Evolutionary conservation across 2,329 filamentous ascomycete species (phyloP).

Genomic region (Hypocreales sp.): DNA sequence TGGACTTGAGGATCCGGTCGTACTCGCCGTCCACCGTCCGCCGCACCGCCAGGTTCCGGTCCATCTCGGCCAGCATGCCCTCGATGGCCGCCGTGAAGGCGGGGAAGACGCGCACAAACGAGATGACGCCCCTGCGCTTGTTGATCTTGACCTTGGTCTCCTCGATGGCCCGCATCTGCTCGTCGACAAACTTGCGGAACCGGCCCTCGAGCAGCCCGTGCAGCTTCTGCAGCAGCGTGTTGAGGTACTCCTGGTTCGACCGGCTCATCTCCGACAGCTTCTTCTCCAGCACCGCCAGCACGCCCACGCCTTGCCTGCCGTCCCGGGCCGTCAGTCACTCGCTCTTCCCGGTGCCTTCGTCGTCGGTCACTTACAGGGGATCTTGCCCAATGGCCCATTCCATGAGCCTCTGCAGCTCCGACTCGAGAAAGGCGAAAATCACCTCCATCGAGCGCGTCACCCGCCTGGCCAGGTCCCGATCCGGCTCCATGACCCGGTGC

Average conservation of each 20-base stretch:
- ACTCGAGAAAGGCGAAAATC: constrained; percentile 68
- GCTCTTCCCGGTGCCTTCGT: too few relatives aligned
- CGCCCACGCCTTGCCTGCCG: constrained; percentile 69
- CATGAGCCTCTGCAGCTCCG: constrained; percentile 62
- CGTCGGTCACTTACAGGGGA: constrained; percentile 62
- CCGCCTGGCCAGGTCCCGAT: constrained; percentile 69
- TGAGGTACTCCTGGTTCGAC: constrained; percentile 84
- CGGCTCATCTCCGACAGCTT: constrained; percentile 69
- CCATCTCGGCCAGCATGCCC: constrained; percentile 55
- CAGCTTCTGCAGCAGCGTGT: constrained; percentile 63
- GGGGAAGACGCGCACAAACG: constrained; percentile 88
- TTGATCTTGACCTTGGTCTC: constrained; percentile 99
- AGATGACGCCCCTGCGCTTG: constrained; percentile 92
- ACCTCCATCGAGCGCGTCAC: constrained; percentile 82
- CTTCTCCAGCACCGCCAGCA: constrained; percentile 66
- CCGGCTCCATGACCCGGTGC: constrained; percentile 71
- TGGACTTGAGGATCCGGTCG: constrained; percentile 74
- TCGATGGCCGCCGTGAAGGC: constrained; percentile 71
- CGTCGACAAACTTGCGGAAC: constrained; percentile 82
- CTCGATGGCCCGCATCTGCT: constrained; percentile 89
- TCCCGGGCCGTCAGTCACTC: constrained; percentile 4
- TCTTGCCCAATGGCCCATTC: constrained; percentile 73
- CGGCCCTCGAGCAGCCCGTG: constrained; percentile 58
- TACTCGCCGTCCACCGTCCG: constrained; percentile 77
- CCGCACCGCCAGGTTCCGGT: constrained; percentile 47